These are phyloP conservation scores for Kuraishia borneana DNA, from an alignment of 805 yeast species.

Conservation along the genomic window DNA sequence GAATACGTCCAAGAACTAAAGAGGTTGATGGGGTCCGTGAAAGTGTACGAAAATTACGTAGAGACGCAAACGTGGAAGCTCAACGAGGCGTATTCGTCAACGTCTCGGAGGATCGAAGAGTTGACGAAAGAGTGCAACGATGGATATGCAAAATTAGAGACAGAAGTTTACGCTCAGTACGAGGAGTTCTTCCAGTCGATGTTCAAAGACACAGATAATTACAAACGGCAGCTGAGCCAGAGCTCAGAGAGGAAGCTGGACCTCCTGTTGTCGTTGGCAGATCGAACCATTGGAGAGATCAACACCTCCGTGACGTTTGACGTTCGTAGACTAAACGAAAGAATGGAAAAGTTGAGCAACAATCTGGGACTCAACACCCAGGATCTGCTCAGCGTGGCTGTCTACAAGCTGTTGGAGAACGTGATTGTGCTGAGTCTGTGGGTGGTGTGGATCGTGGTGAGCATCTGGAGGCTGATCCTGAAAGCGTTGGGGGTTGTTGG, in stretches of 20 bases:
- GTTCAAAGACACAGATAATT: constrained; percentile 2
- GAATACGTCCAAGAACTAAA: neutral
- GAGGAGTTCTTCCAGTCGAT: constrained; percentile 2
- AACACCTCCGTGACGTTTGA: constrained; percentile 61
- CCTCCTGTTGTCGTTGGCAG: constrained; percentile 13
- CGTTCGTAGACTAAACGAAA: constrained; percentile 41
- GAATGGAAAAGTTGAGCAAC: constrained; percentile 28
- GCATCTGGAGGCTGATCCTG: constrained; percentile 26
- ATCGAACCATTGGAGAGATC: constrained; percentile 61
- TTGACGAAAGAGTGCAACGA: constrained; percentile 2
- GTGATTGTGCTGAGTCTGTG: constrained; percentile 39
- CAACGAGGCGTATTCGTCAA: constrained; percentile 3
- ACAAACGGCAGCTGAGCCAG: constrained; percentile 4
- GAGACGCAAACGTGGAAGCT: neutral
- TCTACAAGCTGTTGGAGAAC: constrained; percentile 39
- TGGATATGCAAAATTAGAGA: constrained; percentile 10
- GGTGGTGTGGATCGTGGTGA: constrained; percentile 47
- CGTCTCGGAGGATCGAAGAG: constrained; percentile 1
- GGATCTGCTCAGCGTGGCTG: constrained; percentile 22
- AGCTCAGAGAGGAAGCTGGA: constrained; percentile 4
- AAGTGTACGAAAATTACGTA: neutral
- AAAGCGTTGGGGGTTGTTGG: constrained; percentile 7
- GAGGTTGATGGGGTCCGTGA: neutral
- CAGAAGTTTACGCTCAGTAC: constrained; percentile 7
- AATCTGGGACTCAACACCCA: constrained; percentile 12